Evolutionary conservation across 768 basidiomycete genomes (phyloP), one percentile per base, ranked within the genome.

Genomic region (Kwoniella sp.): DNA sequence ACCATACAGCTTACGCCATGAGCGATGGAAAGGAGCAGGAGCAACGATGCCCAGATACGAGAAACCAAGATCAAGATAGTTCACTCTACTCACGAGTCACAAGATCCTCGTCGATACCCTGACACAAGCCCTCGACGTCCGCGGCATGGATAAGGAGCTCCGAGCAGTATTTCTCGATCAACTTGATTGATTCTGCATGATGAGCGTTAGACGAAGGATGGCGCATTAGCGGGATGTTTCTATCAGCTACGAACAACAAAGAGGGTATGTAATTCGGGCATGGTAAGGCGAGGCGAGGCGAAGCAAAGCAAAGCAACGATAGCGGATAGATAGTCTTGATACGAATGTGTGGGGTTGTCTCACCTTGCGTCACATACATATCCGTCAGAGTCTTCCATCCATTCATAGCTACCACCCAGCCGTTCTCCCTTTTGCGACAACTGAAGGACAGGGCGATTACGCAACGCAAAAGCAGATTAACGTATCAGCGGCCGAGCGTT

Each of bases 351-450:
- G n/a, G n/a, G n/a, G n/a, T n/a, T 20, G 20, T 68, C 61, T 53
- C 26, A 75, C 78, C 74, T 68, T 73, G 65, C 37, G 64, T 76
- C 20, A 99, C 90, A 74, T 91, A 89, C 89, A 92, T 92, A 73
- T 97, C 92, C 0, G 96, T 97, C 57, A 96, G 85, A 65, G 90
- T 89, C 76, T 95, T 94, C 96, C 96, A 99, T 77, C 92, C 94
- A 82, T 98, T 95, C 93, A 94, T 97, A 12, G 95, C 93, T 13
- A 99, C 90, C 34, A 92, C 84, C 96, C 96, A 99, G 67, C 83
- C 87, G 52, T 86, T 83, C 9, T 83, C 89, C 74, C 87, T 83
- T 70, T 86, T 85, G 22, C 95, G 88, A 81, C 95, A 99, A 77
- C 95, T 97, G 68, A 45, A 48, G 9, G 13, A 29, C 41, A 9